Percentiles rank a stretch among this genome's conserved stretches.
phyloP scores from a whole-genome alignment of 352 stramenopile species.

The Globisporangium spinosum region DNA sequence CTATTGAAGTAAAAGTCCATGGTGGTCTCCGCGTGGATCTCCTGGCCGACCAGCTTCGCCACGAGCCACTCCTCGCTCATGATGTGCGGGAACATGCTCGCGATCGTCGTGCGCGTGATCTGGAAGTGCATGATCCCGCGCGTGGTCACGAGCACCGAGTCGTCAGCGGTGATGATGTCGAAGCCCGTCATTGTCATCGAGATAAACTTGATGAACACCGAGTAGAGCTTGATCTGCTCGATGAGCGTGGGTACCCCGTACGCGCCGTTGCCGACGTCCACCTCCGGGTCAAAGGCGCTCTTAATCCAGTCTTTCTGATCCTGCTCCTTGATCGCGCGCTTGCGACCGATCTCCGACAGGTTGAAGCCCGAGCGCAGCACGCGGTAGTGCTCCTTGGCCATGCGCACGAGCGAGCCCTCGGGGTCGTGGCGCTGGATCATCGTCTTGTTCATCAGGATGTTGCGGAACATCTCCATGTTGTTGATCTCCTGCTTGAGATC shows the following conservation, averaged over 20 bases:
- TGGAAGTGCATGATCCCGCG: constrained; percentile 24
- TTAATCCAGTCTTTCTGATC: constrained; percentile 22
- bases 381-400: constrained; percentile 22
- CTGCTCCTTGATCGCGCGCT: constrained; percentile 9
- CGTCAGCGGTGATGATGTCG: constrained; percentile 21
- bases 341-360: constrained; percentile 4
- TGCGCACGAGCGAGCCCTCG: constrained; percentile 24
- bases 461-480: constrained; percentile 20
- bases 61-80: constrained; percentile 23
- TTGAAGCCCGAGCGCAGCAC: constrained; percentile 22
- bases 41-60: constrained; percentile 24
- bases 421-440: constrained; percentile 19
- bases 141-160: constrained; percentile 22
- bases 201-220: constrained; percentile 24
- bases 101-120: constrained; percentile 28
- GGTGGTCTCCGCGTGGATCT: constrained; percentile 14
- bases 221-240: constrained; percentile 31
- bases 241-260: constrained; percentile 25
- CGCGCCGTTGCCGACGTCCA: constrained; percentile 22
- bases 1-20: constrained; percentile 25
- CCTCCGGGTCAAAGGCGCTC: constrained; percentile 21
- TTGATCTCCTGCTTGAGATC: constrained; percentile 31
- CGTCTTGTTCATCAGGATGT: constrained; percentile 22
- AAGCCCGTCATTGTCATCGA: constrained; percentile 20
- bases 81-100: constrained; percentile 27